phyloP scores from a whole-genome alignment of 192 early-diverging fungal species.

The Thoreauomyces humboldtii region DNA sequence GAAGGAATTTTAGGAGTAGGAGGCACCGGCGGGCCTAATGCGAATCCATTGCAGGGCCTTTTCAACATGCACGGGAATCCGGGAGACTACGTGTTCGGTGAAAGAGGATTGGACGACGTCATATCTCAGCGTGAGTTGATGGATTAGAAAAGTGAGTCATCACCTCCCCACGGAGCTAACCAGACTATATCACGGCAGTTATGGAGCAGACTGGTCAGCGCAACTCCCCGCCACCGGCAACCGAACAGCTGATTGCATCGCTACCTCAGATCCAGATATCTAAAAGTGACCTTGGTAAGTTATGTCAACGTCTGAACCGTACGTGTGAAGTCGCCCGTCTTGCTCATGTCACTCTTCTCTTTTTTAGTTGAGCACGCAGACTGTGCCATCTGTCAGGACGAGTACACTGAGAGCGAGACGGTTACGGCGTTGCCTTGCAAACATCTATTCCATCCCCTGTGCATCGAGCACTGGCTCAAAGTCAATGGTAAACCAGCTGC shows the following conservation, averaged over 20 bases:
- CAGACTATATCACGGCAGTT: constrained; percentile 9
- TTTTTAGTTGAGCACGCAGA: constrained; percentile 66
- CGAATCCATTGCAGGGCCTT: constrained; percentile 19
- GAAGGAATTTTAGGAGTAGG: constrained; percentile 7
- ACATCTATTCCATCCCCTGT: constrained; percentile 85
- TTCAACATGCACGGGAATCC: constrained; percentile 46
- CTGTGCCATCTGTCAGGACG: constrained; percentile 89
- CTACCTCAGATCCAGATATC: constrained; percentile 58
- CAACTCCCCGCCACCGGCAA: constrained; percentile 78
- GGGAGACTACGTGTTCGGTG: constrained; percentile 84
- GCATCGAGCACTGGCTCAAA: constrained; percentile 90
- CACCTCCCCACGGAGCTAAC: constrained; percentile 4
- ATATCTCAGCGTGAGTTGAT: constrained; percentile 61
- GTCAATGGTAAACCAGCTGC: constrained; percentile 61
- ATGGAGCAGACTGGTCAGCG: constrained; percentile 44
- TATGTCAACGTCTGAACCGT: too few species aligned
- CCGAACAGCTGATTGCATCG: constrained; percentile 68
- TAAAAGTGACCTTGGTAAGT: constrained; percentile 51
- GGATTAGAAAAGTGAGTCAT: too few species aligned
- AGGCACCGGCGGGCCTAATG: too few species aligned
- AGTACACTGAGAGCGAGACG: constrained; percentile 61
- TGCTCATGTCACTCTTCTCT: too few species aligned
- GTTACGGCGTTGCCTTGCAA: constrained; percentile 74
- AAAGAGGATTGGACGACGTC: constrained; percentile 81
- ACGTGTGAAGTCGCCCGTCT: too few species aligned